A percentile compares a stretch with the other conserved stretches of the same genome.
These are phyloP conservation scores for Madurella fahalii DNA, from an alignment of 2,329 filamentous ascomycete species.

Conservation along the genomic window DNA sequence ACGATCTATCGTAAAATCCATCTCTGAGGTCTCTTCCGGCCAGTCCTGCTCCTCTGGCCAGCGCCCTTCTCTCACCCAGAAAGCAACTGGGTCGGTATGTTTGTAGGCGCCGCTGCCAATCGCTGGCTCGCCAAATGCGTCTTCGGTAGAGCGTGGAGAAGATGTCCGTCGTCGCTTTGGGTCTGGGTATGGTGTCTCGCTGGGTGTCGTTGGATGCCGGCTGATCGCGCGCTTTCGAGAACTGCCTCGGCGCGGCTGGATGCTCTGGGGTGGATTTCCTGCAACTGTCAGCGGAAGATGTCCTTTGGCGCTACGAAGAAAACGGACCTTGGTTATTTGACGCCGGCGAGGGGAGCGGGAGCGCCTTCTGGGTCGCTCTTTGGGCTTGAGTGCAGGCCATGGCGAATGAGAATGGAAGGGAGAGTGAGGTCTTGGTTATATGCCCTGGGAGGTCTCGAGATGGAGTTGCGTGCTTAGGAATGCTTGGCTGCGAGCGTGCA, in stretches of 20 bases:
- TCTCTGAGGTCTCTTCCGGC: too few relatives aligned
- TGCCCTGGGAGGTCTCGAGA: too few relatives aligned
- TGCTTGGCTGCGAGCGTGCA: too few relatives aligned
- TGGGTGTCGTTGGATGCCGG: conserved; percentile 8
- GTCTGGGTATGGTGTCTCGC: conserved; percentile 13
- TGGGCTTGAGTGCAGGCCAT: conserved; percentile 21
- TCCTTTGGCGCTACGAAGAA: conserved; percentile 19
- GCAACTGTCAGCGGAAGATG: conserved; percentile 13
- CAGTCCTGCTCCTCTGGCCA: conserved; percentile 31
- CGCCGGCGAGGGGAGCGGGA: conserved; percentile 15
- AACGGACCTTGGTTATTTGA: conserved; percentile 20
- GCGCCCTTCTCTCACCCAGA: conserved; percentile 17
- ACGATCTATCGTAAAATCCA: conserved; percentile 1
- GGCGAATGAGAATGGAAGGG: conserved; percentile 13
- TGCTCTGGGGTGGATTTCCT: conserved; percentile 18
- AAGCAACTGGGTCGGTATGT: conserved; percentile 15
- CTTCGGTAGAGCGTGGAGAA: conserved; percentile 10
- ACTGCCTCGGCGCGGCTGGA: conserved; percentile 15
- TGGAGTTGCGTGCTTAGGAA: too few relatives aligned
- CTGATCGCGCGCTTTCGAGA: conserved; percentile 12
- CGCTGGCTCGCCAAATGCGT: conserved; percentile 15
- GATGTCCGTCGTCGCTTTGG: conserved; percentile 16
- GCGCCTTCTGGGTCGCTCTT: conserved; percentile 16
- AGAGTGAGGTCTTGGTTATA: too few relatives aligned
- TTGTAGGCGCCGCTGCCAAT: conserved; percentile 11